Conservation (phyloP, 2,329 filamentous ascomycete species). For the Calycina marina region DNA sequence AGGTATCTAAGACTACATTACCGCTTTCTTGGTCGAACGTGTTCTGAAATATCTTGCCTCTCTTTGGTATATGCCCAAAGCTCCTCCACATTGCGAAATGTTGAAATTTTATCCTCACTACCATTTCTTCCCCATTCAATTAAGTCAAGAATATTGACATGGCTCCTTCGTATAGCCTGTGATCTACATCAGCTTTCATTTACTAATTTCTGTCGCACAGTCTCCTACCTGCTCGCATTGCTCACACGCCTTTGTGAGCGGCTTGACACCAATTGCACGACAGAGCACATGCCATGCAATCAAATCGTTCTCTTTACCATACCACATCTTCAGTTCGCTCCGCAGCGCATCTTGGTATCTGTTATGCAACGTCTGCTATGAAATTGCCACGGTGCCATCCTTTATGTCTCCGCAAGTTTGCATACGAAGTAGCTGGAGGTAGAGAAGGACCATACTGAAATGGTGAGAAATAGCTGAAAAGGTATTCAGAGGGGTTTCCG, state of each 20-base stretch:
- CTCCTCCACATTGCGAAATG: slow-evolving; percentile 5
- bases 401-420: slow-evolving; percentile 15
- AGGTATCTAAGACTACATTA: neutral
- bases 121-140: slow-evolving; percentile 14
- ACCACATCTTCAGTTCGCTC: slow-evolving; percentile 13
- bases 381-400: slow-evolving; percentile 8
- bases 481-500: slow-evolving; percentile 13
- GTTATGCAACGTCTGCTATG: slow-evolving; percentile 10
- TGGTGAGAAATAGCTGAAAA: slow-evolving; percentile 15
- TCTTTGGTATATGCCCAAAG: neutral
- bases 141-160: slow-evolving; percentile 15
- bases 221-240: slow-evolving; percentile 12
- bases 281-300: slow-evolving; percentile 14
- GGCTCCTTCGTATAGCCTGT: slow-evolving; percentile 12
- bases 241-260: slow-evolving; percentile 12
- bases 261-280: slow-evolving; percentile 11
- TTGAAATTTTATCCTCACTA: slow-evolving; percentile 12
- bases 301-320: slow-evolving; percentile 15
- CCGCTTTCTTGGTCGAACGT: neutral
- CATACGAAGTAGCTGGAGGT: slow-evolving; percentile 17
- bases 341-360: slow-evolving; percentile 13
- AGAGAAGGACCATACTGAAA: slow-evolving; percentile 19
- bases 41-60: neutral
- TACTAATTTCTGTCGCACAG: slow-evolving; percentile 6
- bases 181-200: slow-evolving; percentile 8